Base-by-base conservation (phyloP, 257 asterid species). In the Solanum habrochaites region DNA sequence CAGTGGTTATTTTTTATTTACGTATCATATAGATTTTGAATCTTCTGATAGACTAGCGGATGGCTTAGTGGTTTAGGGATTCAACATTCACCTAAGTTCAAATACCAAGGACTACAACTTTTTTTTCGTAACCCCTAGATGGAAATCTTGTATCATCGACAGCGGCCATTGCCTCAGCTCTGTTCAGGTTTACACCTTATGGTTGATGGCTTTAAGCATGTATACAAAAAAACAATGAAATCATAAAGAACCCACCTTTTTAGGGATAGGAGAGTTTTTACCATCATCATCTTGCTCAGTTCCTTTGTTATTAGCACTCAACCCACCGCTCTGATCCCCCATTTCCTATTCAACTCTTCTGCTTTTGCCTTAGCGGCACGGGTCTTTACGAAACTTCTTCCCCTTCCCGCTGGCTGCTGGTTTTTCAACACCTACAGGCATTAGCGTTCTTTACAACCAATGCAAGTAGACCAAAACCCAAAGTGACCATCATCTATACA, bases 311-410 rank as follows among this genome's bases (percentile, higher is more conserved):
- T 91, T 90, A 82, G 88, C 93, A 90, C 92, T 91, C 86, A 88
- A 72, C 1, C 90, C 91, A 32, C 90, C 92, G 70, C 90, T 91
- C 43, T 72, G 84, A 70, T 91, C 93, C 86, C 74, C 92, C 93
- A 91, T 91, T 62, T 82, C 72, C 75, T 45, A 42, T 80, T 25
- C 60, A 29, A 7, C 31, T 25, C 20, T 25, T 35, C n/a, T 15
- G 82, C 49, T 71, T 72, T 87, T 43, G 82, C 49, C 85, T 74
- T 74, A 31, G 23, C 85, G 29, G 45, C 80, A 72, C 75, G 7
- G 12, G 74, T 69, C 39, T 69, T 29, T 29, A 29, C 20, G 74
- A 29, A 29, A 69, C 23, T 71, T 71, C 32, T 16, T 21, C 39
- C 43, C 45, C 3, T 77, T 77, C 69, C 37, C 11, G 81, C 71